A percentile compares a stretch with the other conserved stretches of the same genome.
These are phyloP conservation scores for Neofusicoccum sp. DNA, from an alignment of 2,329 filamentous ascomycete genomes.

Conservation along the genomic window DNA sequence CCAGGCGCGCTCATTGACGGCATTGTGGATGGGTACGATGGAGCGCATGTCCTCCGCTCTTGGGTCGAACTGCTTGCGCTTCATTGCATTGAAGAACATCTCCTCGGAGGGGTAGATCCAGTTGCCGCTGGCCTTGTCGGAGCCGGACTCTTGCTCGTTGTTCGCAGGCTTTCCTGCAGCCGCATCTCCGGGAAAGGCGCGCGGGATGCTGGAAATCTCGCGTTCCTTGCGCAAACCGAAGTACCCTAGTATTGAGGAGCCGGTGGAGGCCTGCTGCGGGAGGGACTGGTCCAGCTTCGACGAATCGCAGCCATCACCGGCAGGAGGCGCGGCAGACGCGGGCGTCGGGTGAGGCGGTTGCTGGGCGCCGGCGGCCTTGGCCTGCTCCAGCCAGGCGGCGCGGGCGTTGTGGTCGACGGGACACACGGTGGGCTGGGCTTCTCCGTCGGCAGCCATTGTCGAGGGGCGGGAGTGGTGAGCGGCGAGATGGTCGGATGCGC, in stretches of 20 bases:
- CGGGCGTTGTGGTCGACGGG: slow-evolving; percentile 90
- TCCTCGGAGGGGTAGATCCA: slow-evolving; percentile 97
- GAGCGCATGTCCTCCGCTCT: slow-evolving; percentile 76
- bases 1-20: slow-evolving; percentile 97
- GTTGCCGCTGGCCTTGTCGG: slow-evolving; percentile 70
- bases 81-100: slow-evolving; percentile 98
- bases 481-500: background rate
- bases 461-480: background rate
- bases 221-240: slow-evolving; percentile 56
- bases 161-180: slow-evolving; percentile 59
- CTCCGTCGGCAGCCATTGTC: slow-evolving; percentile 8
- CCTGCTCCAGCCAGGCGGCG: slow-evolving; percentile 78
- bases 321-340: slow-evolving; percentile 18
- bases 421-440: slow-evolving; percentile 47
- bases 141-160: slow-evolving; percentile 67
- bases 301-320: slow-evolving; percentile 37
- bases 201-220: slow-evolving; percentile 73
- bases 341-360: slow-evolving; percentile 30
- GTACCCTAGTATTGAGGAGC: slow-evolving; percentile 19
- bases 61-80: slow-evolving; percentile 79
- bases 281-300: slow-evolving; percentile 25
- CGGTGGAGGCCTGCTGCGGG: slow-evolving; percentile 20
- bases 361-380: slow-evolving; percentile 46
- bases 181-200: slow-evolving; percentile 39
- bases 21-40: slow-evolving; percentile 96